Evolutionary conservation across 257 asterid genomes (phyloP).

Genomic region (Haberlea rhodopensis): DNA sequence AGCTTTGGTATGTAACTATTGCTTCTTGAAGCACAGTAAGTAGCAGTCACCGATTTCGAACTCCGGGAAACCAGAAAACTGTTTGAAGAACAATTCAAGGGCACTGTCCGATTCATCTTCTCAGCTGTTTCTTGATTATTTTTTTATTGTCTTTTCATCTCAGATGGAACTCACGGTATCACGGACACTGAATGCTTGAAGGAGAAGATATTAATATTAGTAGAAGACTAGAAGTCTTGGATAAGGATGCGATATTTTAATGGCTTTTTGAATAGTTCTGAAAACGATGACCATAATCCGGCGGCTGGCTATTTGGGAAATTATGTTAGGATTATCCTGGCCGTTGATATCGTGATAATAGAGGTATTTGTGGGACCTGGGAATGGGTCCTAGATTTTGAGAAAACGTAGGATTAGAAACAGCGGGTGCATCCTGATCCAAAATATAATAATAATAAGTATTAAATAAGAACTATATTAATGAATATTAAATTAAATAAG

Average conservation of each 20-base stretch:
- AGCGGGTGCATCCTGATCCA: neutral
- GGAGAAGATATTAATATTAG: neutral
- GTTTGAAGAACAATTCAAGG: conserved; percentile 38
- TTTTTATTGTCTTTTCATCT: neutral
- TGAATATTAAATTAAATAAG: too few relatives aligned
- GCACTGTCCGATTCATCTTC: conserved; percentile 46
- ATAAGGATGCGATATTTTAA: conserved; percentile 55
- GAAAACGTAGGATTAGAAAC: too few relatives aligned
- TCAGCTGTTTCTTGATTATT: neutral
- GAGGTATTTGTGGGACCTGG: neutral
- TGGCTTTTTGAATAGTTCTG: neutral
- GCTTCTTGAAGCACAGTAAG: conserved; percentile 56
- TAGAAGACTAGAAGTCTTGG: conserved; percentile 24
- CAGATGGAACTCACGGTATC: too few relatives aligned
- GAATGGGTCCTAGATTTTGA: neutral
- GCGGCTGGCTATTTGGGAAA: neutral
- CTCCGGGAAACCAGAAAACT: conserved; percentile 22
- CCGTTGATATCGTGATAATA: neutral
- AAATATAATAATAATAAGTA: too few relatives aligned
- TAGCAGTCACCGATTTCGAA: conserved; percentile 31
- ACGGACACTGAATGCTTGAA: neutral
- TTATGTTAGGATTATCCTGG: neutral
- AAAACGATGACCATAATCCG: neutral
- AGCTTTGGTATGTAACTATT: conserved; percentile 61
- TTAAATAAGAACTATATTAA: too few relatives aligned